Percentiles rank a stretch among this genome's conserved stretches.
phyloP scores from a whole-genome alignment of 176 grass and related monocot species.

The Thalia dealbata region DNA sequence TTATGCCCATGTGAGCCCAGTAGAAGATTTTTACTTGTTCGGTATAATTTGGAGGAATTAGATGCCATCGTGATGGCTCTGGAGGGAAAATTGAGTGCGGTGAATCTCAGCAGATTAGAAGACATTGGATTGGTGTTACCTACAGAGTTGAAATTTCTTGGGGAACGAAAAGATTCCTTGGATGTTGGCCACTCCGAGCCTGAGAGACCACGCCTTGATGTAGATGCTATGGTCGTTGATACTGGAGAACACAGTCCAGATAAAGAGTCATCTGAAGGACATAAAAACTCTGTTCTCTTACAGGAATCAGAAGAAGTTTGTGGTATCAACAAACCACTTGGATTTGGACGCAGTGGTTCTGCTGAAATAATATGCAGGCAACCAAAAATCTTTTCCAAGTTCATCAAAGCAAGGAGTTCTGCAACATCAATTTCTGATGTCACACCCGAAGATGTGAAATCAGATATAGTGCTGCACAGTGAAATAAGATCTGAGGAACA shows the following conservation, averaged over 20 bases:
- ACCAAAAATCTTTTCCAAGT: not conserved
- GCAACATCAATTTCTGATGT: not conserved
- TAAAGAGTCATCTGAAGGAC: not conserved
- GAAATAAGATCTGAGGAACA: not conserved
- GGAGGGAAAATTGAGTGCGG: conserved; percentile 47
- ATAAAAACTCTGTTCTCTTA: not conserved
- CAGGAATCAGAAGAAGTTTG: not conserved
- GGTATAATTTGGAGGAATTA: conserved; percentile 59
- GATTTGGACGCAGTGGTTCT: not conserved
- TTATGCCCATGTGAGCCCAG: conserved; percentile 63
- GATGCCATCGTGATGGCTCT: conserved; percentile 52
- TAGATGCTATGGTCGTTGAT: conserved; percentile 4
- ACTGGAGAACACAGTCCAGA: not conserved
- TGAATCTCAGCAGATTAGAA: conserved; percentile 27
- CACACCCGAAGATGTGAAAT: not conserved
- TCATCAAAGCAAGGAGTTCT: not conserved
- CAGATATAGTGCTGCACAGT: not conserved
- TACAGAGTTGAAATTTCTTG: conserved; percentile 17
- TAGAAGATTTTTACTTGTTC: conserved; percentile 34
- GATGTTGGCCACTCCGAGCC: not conserved
- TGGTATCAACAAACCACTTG: not conserved
- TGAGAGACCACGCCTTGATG: conserved; percentile 1
- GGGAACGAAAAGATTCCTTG: conserved; percentile 19
- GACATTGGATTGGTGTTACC: conserved; percentile 27
- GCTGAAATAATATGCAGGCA: not conserved